phyloP scores from a whole-genome alignment of 345 rosid genomes.

The Euphorbia pulcherrima region DNA sequence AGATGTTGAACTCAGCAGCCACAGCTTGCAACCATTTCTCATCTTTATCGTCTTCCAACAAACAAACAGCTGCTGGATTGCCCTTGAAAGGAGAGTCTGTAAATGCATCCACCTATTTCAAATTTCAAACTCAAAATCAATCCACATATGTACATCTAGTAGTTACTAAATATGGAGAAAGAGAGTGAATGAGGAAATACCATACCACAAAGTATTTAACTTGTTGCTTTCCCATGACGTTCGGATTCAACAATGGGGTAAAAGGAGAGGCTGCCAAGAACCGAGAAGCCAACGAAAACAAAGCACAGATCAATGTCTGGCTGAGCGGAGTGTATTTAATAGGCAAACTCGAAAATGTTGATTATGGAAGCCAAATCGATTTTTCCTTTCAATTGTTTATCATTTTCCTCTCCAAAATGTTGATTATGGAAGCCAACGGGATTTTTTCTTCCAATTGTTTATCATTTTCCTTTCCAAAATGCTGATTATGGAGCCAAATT shows the following conservation, averaged over 20 bases:
- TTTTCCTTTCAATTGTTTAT: too few species aligned
- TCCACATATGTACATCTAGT: background rate
- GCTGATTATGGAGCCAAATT: background rate
- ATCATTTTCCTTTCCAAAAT: too few species aligned
- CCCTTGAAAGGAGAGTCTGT: constrained; percentile 68
- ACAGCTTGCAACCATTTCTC: constrained; percentile 63
- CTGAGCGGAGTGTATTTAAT: background rate
- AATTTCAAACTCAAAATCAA: background rate
- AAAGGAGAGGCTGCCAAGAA: background rate
- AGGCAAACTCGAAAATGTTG: background rate
- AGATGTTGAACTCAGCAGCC: constrained; percentile 27
- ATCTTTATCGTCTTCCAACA: constrained; percentile 57
- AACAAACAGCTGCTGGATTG: constrained; percentile 79
- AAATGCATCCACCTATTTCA: constrained; percentile 67
- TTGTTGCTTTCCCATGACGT: background rate
- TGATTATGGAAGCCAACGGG: background rate
- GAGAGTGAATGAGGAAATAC: background rate
- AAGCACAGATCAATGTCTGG: background rate
- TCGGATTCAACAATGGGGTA: background rate
- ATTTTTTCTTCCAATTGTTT: too few species aligned
- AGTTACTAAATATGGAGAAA: background rate
- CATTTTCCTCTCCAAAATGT: background rate
- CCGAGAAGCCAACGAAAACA: background rate
- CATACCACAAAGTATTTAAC: constrained; percentile 25
- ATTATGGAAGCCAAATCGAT: background rate